Percentiles rank a stretch among this genome's conserved stretches.
These are phyloP conservation scores for Dictyostelium brefeldianum DNA, from an alignment of 78 protist genomes.

Conservation along the genomic window DNA sequence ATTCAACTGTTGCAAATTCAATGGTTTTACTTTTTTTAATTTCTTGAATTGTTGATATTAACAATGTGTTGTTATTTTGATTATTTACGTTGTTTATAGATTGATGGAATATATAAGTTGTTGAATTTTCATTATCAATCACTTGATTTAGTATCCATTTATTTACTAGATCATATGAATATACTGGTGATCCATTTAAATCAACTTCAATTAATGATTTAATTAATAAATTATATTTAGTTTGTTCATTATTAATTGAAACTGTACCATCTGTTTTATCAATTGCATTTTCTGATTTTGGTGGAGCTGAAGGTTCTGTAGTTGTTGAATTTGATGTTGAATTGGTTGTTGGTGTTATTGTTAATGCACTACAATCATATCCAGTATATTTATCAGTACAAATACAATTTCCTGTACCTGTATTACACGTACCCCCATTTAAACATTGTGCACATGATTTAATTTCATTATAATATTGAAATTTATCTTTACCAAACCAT, in stretches of 20 bases:
- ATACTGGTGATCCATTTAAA: background rate
- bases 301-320: background rate
- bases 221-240: background rate
- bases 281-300: background rate
- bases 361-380: slow-evolving; percentile 1
- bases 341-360: background rate
- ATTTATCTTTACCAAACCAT: background rate
- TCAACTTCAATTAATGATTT: background rate
- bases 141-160: background rate
- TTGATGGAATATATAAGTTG: background rate
- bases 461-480: background rate
- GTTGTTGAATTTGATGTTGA: background rate
- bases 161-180: background rate
- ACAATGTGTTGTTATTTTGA: background rate
- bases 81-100: background rate
- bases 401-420: background rate
- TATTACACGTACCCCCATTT: background rate
- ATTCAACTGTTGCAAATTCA: background rate
- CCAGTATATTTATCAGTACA: background rate
- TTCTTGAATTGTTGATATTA: slow-evolving; percentile 5
- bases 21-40: background rate
- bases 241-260: slow-evolving; percentile 1
- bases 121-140: background rate
- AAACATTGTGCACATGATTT: background rate
- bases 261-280: background rate